phyloP scores from a whole-genome alignment of 1,139 yeast species.

The Hyphopichia fennica region DNA sequence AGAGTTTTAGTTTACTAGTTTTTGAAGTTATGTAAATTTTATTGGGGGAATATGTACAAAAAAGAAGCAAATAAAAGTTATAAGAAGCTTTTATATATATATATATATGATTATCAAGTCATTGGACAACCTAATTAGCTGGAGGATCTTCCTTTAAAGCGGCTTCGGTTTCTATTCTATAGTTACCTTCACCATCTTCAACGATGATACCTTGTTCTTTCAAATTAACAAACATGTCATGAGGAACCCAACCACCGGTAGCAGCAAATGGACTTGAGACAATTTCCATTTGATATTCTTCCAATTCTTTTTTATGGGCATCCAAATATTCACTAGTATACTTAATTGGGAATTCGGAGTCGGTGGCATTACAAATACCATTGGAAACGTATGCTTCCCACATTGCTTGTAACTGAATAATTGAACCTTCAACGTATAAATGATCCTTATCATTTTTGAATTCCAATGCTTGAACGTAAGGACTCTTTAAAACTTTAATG shows the following conservation, averaged over 20 bases:
- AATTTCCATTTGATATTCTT: slow-evolving; percentile 65
- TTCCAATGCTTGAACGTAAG: slow-evolving; percentile 66
- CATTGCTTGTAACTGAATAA: slow-evolving; percentile 72
- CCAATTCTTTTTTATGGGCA: slow-evolving; percentile 57
- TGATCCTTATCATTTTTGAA: slow-evolving; percentile 64
- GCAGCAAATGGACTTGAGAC: slow-evolving; percentile 81
- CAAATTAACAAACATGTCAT: slow-evolving; percentile 78
- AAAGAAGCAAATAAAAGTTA: too few species aligned
- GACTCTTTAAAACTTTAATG: slow-evolving; percentile 63
- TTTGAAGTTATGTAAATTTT: slow-evolving; percentile 3
- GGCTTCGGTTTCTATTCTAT: slow-evolving; percentile 39
- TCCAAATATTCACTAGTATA: slow-evolving; percentile 57
- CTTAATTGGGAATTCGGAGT: slow-evolving; percentile 56
- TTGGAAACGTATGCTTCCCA: slow-evolving; percentile 72
- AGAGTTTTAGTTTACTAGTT: not conserved
- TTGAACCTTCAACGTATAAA: slow-evolving; percentile 62
- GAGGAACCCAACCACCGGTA: slow-evolving; percentile 95
- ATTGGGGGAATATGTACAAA: slow-evolving; percentile 7
- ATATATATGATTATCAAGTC: too few species aligned
- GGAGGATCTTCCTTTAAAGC: slow-evolving; percentile 23
- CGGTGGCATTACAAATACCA: slow-evolving; percentile 50
- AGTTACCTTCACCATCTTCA: slow-evolving; percentile 35
- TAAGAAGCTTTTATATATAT: too few species aligned
- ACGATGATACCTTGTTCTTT: slow-evolving; percentile 64
- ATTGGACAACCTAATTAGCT: not conserved